Evolutionary conservation across 306 rosid genomes (phyloP).

Genomic region (Oxytropis ochrocephala): DNA sequence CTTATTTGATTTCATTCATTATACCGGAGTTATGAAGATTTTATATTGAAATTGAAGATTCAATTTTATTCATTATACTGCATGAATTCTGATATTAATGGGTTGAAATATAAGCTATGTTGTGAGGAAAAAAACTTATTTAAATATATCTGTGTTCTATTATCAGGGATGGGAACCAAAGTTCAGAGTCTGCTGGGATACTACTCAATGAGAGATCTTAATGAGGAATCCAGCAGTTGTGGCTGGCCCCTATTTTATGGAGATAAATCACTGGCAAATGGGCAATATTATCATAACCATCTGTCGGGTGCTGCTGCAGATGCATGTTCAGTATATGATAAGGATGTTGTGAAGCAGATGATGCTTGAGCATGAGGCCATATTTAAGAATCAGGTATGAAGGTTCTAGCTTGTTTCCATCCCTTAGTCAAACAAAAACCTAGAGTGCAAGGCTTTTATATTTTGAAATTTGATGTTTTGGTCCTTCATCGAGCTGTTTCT

Average conservation of each 20-base stretch:
- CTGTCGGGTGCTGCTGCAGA: slow-evolving; percentile 42
- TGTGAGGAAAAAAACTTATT: background rate
- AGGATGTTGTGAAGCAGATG: slow-evolving; percentile 60
- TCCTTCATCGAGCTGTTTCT: slow-evolving; percentile 4
- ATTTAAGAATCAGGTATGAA: slow-evolving; percentile 77
- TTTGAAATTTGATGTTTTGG: background rate
- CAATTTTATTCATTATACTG: slow-evolving; percentile 10
- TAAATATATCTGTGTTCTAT: slow-evolving; percentile 6
- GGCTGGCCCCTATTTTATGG: slow-evolving; percentile 70
- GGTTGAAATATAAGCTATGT: background rate
- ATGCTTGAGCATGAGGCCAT: slow-evolving; percentile 86
- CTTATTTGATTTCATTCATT: slow-evolving; percentile 5
- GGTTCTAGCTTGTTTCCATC: background rate
- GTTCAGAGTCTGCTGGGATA: slow-evolving; percentile 78
- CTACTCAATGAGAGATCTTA: slow-evolving; percentile 87
- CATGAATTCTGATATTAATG: slow-evolving; percentile 12
- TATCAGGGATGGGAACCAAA: slow-evolving; percentile 95
- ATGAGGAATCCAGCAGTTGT: slow-evolving; percentile 87
- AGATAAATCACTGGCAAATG: slow-evolving; percentile 52
- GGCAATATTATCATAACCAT: slow-evolving; percentile 57
- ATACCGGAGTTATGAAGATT: background rate
- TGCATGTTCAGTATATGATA: slow-evolving; percentile 47
- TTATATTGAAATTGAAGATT: background rate
- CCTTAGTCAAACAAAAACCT: background rate
- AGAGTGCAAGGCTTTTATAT: background rate